Base-by-base conservation (phyloP, 176 grass and related monocot species). In the Aegilops sharonensis region DNA sequence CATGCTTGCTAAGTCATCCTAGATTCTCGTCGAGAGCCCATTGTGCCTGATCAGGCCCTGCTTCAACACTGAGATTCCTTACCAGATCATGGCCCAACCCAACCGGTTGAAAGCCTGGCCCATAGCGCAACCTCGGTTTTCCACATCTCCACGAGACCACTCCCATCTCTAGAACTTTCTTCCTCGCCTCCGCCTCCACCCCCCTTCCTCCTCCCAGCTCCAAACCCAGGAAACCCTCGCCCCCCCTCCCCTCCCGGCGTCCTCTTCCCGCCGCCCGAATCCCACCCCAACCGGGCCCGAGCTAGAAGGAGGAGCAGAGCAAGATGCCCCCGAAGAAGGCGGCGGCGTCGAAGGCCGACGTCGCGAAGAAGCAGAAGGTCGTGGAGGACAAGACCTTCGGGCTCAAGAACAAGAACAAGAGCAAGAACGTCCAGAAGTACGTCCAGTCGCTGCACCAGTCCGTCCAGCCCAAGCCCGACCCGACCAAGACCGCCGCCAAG, bases 331-430 rank as follows among this genome's bases (percentile, higher is more conserved):
- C 97, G 13, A 99, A 98, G 89, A 91, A 91, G 85, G 89, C 63
- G 45, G 89, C 79, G 21, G 75, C 87, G 11, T 90, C 94, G 47
- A 96, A 99, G 92, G 56, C 85, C 35, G 97, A 99, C 30, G 78
- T 94, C 31, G 92, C 97, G 31, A 96, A 96, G 92, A 99, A 99
- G 92, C 97, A 99, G 82, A 99, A 99, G 88, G 21, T 96, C 65
- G 97, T 95, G 74, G 97, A 99, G 94, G 97, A 99, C 89, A 99
- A 99, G 87, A 99, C 97, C 57, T 99, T 99, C 89, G 97, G 97
- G 30, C 91, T 99, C 65, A 99, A 99, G 92, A 99, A 99, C 78
- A 99, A 99, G 92, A 99, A 96, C 83, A 99, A 99, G 92, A 95
- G 94, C 64, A 99, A 99, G 90, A 95, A 95, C 88, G 97, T 99